phyloP scores from a whole-genome alignment of 1,284 basidiomycete genomes.

The Tranzscheliella williamsii region DNA sequence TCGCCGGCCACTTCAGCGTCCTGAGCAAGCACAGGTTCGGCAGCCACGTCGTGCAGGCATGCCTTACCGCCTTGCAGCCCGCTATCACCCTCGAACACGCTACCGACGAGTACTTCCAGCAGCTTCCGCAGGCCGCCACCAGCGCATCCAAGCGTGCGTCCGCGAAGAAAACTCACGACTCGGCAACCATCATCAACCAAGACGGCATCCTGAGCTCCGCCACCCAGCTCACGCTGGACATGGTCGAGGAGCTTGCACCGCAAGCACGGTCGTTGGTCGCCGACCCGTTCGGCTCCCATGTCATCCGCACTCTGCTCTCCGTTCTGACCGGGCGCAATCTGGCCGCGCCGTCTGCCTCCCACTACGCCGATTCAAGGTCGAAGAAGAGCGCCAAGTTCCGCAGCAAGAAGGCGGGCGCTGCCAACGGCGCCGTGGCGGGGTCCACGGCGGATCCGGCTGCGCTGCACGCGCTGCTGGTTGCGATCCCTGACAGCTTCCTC shows the following conservation, averaged over 20 bases:
- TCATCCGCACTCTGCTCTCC: conserved; percentile 46
- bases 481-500: conserved; percentile 25
- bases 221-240: conserved; percentile 40
- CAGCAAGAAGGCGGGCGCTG: too few relatives aligned
- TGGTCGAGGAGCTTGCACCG: conserved; percentile 30
- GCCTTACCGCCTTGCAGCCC: conserved; percentile 37
- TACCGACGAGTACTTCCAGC: conserved; percentile 9
- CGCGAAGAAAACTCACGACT: conserved; percentile 2
- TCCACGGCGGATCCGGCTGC: neutral
- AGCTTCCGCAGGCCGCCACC: conserved; percentile 3
- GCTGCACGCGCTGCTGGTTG: conserved; percentile 1
- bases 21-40: conserved; percentile 55
- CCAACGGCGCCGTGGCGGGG: conserved; percentile 15
- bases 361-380: conserved; percentile 25
- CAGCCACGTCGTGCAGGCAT: conserved; percentile 53
- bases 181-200: conserved; percentile 29
- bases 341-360: conserved; percentile 3
- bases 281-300: conserved; percentile 49
- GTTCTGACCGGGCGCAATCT: conserved; percentile 47
- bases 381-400: conserved; percentile 53
- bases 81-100: conserved; percentile 28
- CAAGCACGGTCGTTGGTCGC: conserved; percentile 24
- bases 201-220: conserved; percentile 45
- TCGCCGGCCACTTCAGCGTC: conserved; percentile 42
- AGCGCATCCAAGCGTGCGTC: conserved; percentile 8